phyloP scores from a whole-genome alignment of 2,329 filamentous ascomycete species.

The Fonsecaea nubica region DNA sequence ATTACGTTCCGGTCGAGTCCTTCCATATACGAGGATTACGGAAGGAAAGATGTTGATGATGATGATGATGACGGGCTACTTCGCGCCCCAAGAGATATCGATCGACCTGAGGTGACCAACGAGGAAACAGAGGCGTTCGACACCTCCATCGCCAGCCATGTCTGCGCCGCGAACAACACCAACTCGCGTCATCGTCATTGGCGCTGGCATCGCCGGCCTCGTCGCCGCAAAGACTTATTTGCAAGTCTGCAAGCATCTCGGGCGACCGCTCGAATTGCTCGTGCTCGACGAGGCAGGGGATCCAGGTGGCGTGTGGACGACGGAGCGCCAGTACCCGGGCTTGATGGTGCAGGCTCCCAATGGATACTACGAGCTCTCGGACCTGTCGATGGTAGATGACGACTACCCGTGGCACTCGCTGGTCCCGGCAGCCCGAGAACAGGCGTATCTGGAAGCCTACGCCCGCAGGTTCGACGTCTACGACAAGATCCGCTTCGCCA shows the following conservation, averaged over 20 bases:
- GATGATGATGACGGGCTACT: too few species aligned
- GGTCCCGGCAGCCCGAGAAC: constrained; percentile 43
- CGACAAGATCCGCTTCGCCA: constrained; percentile 40
- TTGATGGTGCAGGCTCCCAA: constrained; percentile 43
- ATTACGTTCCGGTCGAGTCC: not conserved
- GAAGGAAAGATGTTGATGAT: too few species aligned
- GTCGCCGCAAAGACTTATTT: constrained; percentile 44
- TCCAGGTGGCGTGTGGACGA: constrained; percentile 43
- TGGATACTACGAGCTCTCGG: constrained; percentile 44
- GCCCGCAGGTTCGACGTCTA: constrained; percentile 38
- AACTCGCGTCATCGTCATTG: constrained; percentile 33
- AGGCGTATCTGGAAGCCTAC: constrained; percentile 41
- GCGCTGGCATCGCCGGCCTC: constrained; percentile 42
- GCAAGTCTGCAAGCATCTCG: constrained; percentile 34
- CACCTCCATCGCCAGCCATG: not conserved
- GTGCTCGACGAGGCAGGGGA: constrained; percentile 41
- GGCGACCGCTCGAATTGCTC: constrained; percentile 32
- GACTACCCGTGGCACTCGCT: constrained; percentile 32
- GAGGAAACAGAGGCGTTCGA: too few species aligned
- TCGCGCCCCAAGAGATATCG: too few species aligned
- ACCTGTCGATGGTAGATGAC: constrained; percentile 36
- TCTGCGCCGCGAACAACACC: not conserved
- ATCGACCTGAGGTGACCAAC: too few species aligned
- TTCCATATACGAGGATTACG: too few species aligned
- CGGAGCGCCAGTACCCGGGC: constrained; percentile 43